These are phyloP conservation scores for Striga asiatica DNA, from an alignment of 257 asterid genomes.

Conservation along the genomic window DNA sequence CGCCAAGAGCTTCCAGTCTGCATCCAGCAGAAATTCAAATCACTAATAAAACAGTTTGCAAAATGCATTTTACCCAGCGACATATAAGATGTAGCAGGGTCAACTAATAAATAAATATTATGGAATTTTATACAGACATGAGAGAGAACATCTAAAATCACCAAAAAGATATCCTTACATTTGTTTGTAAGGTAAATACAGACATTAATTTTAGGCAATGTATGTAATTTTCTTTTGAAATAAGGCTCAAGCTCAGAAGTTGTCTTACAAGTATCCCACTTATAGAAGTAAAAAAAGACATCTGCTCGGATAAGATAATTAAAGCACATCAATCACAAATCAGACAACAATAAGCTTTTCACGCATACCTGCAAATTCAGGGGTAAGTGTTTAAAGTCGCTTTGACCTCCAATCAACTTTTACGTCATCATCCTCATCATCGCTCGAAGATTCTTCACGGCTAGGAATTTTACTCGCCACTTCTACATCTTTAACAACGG, in stretches of 20 bases:
- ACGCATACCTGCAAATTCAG: constrained; percentile 9
- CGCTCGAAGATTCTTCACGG: constrained; percentile 49
- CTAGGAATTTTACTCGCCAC: constrained; percentile 22
- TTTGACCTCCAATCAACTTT: constrained; percentile 92
- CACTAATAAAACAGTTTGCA: too few species aligned
- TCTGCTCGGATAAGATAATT: background rate
- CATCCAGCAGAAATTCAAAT: background rate
- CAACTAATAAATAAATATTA: too few species aligned
- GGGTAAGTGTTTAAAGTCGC: constrained; percentile 37
- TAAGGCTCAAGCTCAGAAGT: background rate
- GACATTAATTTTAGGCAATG: background rate
- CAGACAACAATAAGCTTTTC: background rate
- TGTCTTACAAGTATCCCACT: background rate
- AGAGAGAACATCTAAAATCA: too few species aligned
- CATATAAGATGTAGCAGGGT: background rate
- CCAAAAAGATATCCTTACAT: background rate
- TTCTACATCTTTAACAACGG: constrained; percentile 27
- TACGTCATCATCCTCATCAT: constrained; percentile 45
- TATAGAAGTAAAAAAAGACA: background rate
- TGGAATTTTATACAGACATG: too few species aligned
- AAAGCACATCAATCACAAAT: background rate
- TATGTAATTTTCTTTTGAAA: background rate
- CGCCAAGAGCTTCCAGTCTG: background rate
- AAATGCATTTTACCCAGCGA: background rate
- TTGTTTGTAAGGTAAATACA: background rate